Percentiles rank a stretch among this genome's conserved stretches.
These are phyloP conservation scores for maize (Zea mays) DNA, from an alignment of 176 grass and related monocot genomes.

Conservation along the genomic window Zm-B73-REFERENCE-NAM-5.0 NC_050100.1:215355501-215356000, in stretches of 20 bases:
- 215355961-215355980: constrained; percentile 1
- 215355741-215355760: not conserved
- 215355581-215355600: too few relatives aligned
- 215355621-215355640: not conserved
- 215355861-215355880: not conserved
- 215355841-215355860: not conserved
- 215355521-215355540: too few relatives aligned
- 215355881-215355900: not conserved
- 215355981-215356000: not conserved
- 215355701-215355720: not conserved
- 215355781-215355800: constrained; percentile 12
- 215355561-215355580: too few relatives aligned
- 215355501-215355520: too few relatives aligned
- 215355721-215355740: not conserved
- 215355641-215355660: constrained; percentile 31
- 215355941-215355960: not conserved
- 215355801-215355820: not conserved
- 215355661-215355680: constrained; percentile 1
- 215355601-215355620: not conserved
- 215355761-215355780: not conserved
- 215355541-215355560: too few relatives aligned
- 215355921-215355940: not conserved
- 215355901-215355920: too few relatives aligned
- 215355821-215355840: not conserved
- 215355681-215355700: constrained; percentile 18